Evolutionary conservation across 202 grass and related monocot species (phyloP), one percentile per base, ranked within the genome.

Genomic region (Carex sylvatica): DNA sequence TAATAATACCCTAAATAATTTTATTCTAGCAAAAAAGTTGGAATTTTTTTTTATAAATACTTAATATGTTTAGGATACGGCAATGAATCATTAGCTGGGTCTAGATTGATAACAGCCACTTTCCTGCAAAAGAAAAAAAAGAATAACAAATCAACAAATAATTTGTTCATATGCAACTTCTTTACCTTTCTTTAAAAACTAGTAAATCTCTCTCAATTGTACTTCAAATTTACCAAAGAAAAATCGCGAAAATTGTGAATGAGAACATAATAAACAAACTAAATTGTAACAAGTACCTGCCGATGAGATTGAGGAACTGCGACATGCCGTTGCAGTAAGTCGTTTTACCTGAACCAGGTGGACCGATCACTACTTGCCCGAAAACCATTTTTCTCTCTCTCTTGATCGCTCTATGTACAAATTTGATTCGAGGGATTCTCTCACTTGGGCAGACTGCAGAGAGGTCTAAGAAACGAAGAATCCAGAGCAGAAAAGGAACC

Each of bases 271-370:
- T 53, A 6, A 6, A 38, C 4, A 18, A 6, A 6, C 26, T 9
- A 54, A 8, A 47, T 64, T 30, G 31, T 19, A 64, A 38, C 6
- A 70, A 23, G 15, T 71, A 93, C 92, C 96, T 93, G 28, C 91
- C 89, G 20, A 95, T 63, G 14, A 93, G 89, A 61, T 78, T 88
- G 87, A 98, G 96, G 79, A 98, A 95, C 71, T 95, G 92, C 3
- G 91, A 93, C 92, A 98, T 98, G 73, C 96, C 91, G 83, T 98
- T 98, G 84, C 96, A 98, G 88, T 98, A 95, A 84, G 96, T 98
- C 2, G 92, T 95, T 86, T 98, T 98, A 70, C 96, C 96, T 38
- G 89, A 95, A 78, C 96, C 96, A 81, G 95, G 91, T 14, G 96
- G 96, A 38, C 96, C 92, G 67, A 98, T 98, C 63, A 98, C 96